These are phyloP conservation scores for Butyriboletus loyo DNA, from an alignment of 768 basidiomycete genomes.

Conservation along the genomic window DNA sequence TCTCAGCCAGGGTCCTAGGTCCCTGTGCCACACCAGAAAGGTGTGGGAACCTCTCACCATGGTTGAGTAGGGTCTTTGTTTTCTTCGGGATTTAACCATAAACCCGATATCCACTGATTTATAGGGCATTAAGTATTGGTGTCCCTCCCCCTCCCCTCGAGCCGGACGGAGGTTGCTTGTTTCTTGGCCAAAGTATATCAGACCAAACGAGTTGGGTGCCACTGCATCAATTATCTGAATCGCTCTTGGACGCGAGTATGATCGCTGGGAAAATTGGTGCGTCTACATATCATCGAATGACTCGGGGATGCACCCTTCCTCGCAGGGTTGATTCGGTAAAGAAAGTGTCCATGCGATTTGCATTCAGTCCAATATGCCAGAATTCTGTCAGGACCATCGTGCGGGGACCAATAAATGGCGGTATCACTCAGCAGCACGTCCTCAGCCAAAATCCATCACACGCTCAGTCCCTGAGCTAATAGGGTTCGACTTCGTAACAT, in stretches of 20 bases:
- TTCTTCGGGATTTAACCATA: background rate
- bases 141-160: background rate
- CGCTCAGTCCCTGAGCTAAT: background rate
- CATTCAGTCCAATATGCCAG: background rate
- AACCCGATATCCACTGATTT: too few relatives aligned
- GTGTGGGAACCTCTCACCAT: background rate
- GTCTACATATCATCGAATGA: background rate
- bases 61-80: background rate
- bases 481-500: background rate
- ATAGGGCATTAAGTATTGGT: background rate
- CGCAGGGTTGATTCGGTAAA: background rate
- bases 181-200: too few relatives aligned
- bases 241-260: background rate
- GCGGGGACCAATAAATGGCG: background rate
- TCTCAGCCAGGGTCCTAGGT: background rate
- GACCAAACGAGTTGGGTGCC: background rate
- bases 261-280: background rate
- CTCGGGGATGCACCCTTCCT: background rate
- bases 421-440: background rate
- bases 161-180: too few relatives aligned
- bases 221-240: background rate
- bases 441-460: background rate
- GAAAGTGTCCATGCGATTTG: background rate
- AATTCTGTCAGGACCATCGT: background rate
- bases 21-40: background rate